Evolutionary conservation across 2,329 filamentous ascomycete species (phyloP).

Genomic region (Apiospora rasikravindrae): DNA sequence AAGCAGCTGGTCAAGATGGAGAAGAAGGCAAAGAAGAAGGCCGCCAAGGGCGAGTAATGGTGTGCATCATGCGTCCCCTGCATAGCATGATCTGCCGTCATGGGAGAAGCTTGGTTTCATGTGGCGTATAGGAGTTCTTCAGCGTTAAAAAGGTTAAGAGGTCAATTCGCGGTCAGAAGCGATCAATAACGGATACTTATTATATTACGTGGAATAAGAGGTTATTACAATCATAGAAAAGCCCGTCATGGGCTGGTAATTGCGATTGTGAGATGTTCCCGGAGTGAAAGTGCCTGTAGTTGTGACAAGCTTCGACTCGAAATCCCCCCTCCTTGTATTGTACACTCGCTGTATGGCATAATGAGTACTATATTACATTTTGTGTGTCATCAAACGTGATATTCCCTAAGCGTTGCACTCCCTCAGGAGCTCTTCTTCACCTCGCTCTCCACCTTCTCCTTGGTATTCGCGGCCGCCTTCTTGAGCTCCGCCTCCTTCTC

Average conservation of each 20-base stretch:
- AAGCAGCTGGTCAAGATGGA: conserved; percentile 26
- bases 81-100: conserved; percentile 15
- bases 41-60: not conserved
- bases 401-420: not conserved
- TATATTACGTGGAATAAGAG: not conserved
- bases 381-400: not conserved
- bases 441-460: not conserved
- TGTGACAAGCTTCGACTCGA: not conserved
- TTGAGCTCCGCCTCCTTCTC: conserved; percentile 13
- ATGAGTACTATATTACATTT: not conserved
- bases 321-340: not conserved
- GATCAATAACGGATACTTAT: not conserved
- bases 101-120: conserved; percentile 18
- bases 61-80: conserved; percentile 15
- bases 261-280: not conserved
- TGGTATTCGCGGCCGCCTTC: not conserved
- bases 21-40: conserved; percentile 22
- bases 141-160: not conserved
- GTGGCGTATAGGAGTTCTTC: conserved; percentile 4
- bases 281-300: not conserved
- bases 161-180: not conserved
- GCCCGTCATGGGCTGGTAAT: not conserved
- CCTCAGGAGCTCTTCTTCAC: not conserved
- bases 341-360: not conserved
- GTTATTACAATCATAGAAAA: not conserved